Evolutionary conservation across 1,284 basidiomycete genomes (phyloP).

Genomic region (Agaricales sp.): DNA sequence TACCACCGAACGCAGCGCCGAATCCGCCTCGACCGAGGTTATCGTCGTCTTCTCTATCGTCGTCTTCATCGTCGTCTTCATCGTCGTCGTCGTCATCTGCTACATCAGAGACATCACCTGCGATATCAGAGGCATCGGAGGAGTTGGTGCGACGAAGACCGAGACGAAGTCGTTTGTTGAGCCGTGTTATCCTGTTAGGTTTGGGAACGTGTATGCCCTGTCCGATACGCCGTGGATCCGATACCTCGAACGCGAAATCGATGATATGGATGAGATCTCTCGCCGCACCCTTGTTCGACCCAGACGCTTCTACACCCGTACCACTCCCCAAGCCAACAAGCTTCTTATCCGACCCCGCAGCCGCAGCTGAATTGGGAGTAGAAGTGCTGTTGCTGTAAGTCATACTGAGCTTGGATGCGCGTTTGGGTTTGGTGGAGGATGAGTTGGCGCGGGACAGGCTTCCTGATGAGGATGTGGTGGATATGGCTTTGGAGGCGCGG

Average conservation of each 20-base stretch:
- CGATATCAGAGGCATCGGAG: conserved; percentile 18
- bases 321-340: no score
- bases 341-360: not conserved
- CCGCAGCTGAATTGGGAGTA: not conserved
- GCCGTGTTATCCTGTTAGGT: conserved; percentile 29
- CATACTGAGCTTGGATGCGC: not conserved
- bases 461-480: not conserved
- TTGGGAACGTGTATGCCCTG: conserved; percentile 42
- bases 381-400: not conserved
- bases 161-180: conserved; percentile 27
- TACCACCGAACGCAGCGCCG: conserved; percentile 17
- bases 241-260: not conserved
- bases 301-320: no score
- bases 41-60: conserved; percentile 16
- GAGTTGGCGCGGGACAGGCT: not conserved
- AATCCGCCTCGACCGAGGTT: conserved; percentile 18
- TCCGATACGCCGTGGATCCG: conserved; percentile 19
- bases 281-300: no score
- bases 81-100: conserved; percentile 13
- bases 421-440: not conserved
- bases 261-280: not conserved
- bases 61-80: conserved; percentile 15
- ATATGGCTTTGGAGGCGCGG: not conserved
- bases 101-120: conserved; percentile 10
- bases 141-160: conserved; percentile 15